phyloP scores from a whole-genome alignment of 2,329 filamentous ascomycete genomes.

The Aureobasidium sp. region DNA sequence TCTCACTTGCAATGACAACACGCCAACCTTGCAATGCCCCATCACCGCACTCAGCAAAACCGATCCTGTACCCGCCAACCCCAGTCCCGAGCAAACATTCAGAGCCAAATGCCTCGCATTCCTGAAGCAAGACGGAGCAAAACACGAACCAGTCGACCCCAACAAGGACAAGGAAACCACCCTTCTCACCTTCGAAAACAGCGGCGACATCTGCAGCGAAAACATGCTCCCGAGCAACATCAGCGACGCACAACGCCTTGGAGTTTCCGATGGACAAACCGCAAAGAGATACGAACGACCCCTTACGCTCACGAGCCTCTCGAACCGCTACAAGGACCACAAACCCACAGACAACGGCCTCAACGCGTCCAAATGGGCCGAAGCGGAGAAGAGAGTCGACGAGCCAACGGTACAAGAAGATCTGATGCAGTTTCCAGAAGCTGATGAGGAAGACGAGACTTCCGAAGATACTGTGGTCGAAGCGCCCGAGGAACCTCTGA shows the following conservation, averaged over 20 bases:
- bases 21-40: not conserved
- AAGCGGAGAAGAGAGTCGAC: not conserved
- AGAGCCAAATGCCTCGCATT: not conserved
- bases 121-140: not conserved
- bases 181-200: not conserved
- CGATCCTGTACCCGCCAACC: not conserved
- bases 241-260: not conserved
- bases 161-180: not conserved
- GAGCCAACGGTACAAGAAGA: not conserved
- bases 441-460: not conserved
- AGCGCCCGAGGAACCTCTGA: not conserved
- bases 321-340: not conserved
- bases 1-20: not conserved
- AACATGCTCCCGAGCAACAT: not conserved
- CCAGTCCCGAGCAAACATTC: not conserved
- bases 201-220: not conserved
- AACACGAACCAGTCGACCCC: not conserved
- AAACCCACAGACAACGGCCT: not conserved
- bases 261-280: not conserved
- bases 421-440: slow-evolving; percentile 1
- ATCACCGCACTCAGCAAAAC: not conserved
- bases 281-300: not conserved
- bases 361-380: not conserved
- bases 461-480: not conserved
- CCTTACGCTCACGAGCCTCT: not conserved